Evolutionary conservation across 2,329 filamentous ascomycete species (phyloP).

Genomic region (Zymoseptoria passerinii): DNA sequence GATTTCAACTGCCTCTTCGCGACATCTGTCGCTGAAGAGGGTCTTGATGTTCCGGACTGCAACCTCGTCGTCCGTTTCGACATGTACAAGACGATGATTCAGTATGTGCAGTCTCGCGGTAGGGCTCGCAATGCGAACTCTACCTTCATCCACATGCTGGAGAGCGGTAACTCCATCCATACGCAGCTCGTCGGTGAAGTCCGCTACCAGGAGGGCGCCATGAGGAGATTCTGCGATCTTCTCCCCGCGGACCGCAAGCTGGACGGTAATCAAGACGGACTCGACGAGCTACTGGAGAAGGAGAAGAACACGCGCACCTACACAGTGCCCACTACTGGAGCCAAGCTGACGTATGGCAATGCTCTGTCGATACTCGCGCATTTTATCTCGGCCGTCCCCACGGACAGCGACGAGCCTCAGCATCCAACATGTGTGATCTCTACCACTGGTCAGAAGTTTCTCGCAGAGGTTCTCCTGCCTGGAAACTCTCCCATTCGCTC

Average conservation of each 20-base stretch:
- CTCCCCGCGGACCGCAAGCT: slow-evolving; percentile 69
- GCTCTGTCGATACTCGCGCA: slow-evolving; percentile 63
- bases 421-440: slow-evolving; percentile 56
- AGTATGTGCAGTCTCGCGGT: slow-evolving; percentile 89
- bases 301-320: slow-evolving; percentile 45
- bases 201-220: slow-evolving; percentile 47
- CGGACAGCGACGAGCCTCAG: slow-evolving; percentile 40
- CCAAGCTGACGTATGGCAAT: slow-evolving; percentile 68
- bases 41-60: slow-evolving; percentile 58
- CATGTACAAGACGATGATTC: slow-evolving; percentile 79
- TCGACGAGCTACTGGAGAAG: slow-evolving; percentile 48
- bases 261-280: slow-evolving; percentile 48
- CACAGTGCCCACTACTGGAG: slow-evolving; percentile 58
- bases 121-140: slow-evolving; percentile 72
- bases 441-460: slow-evolving; percentile 49
- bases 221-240: slow-evolving; percentile 67
- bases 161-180: slow-evolving; percentile 59
- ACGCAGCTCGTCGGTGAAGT: slow-evolving; percentile 50
- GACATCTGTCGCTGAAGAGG: slow-evolving; percentile 58
- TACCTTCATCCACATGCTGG: slow-evolving; percentile 76
- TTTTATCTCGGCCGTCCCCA: slow-evolving; percentile 63
- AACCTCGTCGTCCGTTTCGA: slow-evolving; percentile 71
- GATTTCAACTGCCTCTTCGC: slow-evolving; percentile 55
- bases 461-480: slow-evolving; percentile 74
- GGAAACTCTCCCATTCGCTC: slow-evolving; percentile 62